Conservation (phyloP, 1,284 basidiomycete species). For the Trametes sp. region DNA sequence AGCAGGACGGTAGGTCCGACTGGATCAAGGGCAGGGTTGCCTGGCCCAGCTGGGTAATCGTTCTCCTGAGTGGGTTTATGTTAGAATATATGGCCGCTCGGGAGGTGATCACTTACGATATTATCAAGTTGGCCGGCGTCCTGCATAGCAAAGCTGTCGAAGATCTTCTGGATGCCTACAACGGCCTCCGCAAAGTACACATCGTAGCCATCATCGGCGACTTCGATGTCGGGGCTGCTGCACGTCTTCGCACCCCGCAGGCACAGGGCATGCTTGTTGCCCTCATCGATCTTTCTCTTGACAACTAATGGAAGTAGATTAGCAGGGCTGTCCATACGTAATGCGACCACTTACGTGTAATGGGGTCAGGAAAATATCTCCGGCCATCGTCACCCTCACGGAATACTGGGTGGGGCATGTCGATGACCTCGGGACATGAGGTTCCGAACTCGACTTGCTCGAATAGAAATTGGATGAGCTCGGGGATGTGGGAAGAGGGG, state of each 20-base stretch:
- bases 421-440: background rate
- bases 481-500: background rate
- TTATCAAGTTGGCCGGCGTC: background rate
- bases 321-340: background rate
- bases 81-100: background rate
- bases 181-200: background rate
- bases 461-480: background rate
- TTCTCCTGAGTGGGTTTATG: background rate
- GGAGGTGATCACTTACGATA: background rate
- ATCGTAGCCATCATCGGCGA: background rate
- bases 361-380: background rate
- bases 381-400: background rate
- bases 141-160: background rate
- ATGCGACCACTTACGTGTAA: background rate
- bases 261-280: background rate
- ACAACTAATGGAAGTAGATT: background rate
- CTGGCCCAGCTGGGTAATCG: background rate
- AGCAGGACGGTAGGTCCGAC: background rate
- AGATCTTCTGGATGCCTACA: background rate
- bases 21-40: background rate
- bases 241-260: background rate
- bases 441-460: background rate
- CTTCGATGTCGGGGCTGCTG: background rate
- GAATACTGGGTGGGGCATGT: background rate
- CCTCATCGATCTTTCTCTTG: background rate